Evolutionary conservation across 176 grass and related monocot species (phyloP).

Genomic region (Raddia distichophylla): DNA sequence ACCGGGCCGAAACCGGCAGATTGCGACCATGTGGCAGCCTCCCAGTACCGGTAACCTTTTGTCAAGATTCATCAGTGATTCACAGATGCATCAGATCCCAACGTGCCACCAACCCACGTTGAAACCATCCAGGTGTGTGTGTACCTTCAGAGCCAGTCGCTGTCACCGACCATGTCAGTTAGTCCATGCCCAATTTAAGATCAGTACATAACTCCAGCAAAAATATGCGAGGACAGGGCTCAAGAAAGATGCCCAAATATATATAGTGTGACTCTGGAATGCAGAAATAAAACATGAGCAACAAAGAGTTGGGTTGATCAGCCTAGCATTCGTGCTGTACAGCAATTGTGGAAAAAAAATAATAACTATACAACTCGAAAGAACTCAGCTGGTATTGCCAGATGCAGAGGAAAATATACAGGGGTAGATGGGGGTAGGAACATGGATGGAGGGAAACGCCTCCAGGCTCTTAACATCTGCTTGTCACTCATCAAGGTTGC

Average conservation of each 20-base stretch:
- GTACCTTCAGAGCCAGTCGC: conserved; percentile 28
- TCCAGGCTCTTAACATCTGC: no score
- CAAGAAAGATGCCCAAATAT: not conserved
- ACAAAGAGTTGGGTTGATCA: conserved; percentile 25
- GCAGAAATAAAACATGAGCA: conserved; percentile 2
- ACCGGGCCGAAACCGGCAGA: conserved; percentile 27
- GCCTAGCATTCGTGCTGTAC: conserved; percentile 25
- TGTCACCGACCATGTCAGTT: conserved; percentile 27
- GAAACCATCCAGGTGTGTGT: conserved; percentile 18
- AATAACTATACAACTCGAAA: not conserved
- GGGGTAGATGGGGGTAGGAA: not conserved
- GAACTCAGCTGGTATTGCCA: no score
- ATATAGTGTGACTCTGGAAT: no score
- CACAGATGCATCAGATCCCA: conserved; percentile 44
- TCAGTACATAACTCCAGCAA: conserved; percentile 9
- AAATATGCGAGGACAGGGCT: conserved; percentile 31
- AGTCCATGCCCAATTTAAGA: conserved; percentile 23
- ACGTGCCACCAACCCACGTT: conserved; percentile 38
- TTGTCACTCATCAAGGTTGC: no score
- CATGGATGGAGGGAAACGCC: no score
- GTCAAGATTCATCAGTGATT: conserved; percentile 35
- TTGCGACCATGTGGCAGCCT: conserved; percentile 2
- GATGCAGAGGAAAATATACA: no score
- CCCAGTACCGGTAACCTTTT: conserved; percentile 14
- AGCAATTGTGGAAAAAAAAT: not conserved